phyloP scores from a whole-genome alignment of 2,329 filamentous ascomycete species.

The Sporothrix variecibatus region DNA sequence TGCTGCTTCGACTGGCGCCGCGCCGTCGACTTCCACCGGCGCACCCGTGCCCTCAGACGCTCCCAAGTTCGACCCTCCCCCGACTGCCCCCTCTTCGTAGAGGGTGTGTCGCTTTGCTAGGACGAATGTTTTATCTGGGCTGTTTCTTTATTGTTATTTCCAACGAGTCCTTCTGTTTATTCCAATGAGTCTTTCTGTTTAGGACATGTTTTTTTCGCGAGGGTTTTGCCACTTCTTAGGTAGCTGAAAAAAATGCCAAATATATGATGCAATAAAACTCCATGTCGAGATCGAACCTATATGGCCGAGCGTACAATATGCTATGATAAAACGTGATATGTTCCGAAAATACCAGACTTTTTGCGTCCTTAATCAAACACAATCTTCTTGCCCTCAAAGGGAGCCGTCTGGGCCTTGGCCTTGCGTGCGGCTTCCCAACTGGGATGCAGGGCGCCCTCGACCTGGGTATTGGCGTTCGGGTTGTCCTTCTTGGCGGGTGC shows the following conservation, averaged over 20 bases:
- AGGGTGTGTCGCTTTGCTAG: background rate
- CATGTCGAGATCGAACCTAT: background rate
- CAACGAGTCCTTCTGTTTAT: no score
- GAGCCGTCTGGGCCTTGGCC: conserved; percentile 56
- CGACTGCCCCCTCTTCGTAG: conserved; percentile 28
- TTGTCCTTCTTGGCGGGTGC: conserved; percentile 30
- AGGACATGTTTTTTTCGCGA: conserved; percentile 3
- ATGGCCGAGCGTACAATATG: background rate
- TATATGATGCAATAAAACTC: conserved; percentile 2
- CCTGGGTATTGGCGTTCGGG: conserved; percentile 29
- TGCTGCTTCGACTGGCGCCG: background rate
- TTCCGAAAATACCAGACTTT: background rate
- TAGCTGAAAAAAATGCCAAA: conserved; percentile 12
- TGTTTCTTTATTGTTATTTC: background rate
- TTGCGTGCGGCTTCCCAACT: conserved; percentile 66
- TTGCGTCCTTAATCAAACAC: conserved; percentile 49
- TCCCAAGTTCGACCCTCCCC: conserved; percentile 32
- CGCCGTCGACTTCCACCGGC: conserved; percentile 1
- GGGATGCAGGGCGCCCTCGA: conserved; percentile 57
- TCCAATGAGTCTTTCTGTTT: background rate
- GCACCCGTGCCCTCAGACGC: conserved; percentile 8
- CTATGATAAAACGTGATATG: background rate
- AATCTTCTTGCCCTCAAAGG: conserved; percentile 60
- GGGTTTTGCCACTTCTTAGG: background rate
- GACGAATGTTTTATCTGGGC: background rate